Conservation (phyloP, 768 basidiomycete species). For the Epithele typhae region DNA sequence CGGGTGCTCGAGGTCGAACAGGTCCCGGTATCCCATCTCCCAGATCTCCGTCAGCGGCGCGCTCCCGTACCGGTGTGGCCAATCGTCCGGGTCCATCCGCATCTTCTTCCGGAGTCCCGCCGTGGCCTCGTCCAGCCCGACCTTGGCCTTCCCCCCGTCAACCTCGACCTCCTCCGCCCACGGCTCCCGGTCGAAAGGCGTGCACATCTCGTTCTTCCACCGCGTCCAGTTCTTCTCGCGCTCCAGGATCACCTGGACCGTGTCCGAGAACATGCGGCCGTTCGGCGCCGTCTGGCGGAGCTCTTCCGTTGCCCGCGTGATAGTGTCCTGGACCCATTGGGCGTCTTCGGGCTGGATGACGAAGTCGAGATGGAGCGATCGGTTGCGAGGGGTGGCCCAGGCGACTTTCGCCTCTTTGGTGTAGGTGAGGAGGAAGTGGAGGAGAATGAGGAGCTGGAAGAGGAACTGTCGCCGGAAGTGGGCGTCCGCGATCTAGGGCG, state of each 20-base stretch:
- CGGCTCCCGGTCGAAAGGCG: constrained; percentile 72
- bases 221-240: constrained; percentile 87
- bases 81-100: constrained; percentile 54
- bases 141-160: constrained; percentile 32
- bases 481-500: constrained; percentile 74
- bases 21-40: constrained; percentile 72
- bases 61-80: constrained; percentile 64
- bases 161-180: constrained; percentile 48
- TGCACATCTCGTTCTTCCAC: constrained; percentile 84
- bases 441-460: constrained; percentile 77
- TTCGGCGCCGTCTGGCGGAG: constrained; percentile 74
- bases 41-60: constrained; percentile 76
- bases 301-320: constrained; percentile 48
- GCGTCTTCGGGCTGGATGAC: constrained; percentile 56
- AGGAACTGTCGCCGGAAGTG: constrained; percentile 92
- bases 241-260: constrained; percentile 65
- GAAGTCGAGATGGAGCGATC: constrained; percentile 82
- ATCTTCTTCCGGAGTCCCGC: constrained; percentile 45
- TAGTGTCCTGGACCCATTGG: constrained; percentile 75
- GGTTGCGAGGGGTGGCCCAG: constrained; percentile 63
- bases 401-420: constrained; percentile 60
- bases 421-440: constrained; percentile 70
- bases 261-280: constrained; percentile 73
- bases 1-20: constrained; percentile 58
- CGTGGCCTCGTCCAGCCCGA: constrained; percentile 63